Percentiles rank a stretch among this genome's conserved stretches.
Conservation (phyloP, 495 filamentous ascomycete species). For the Lasiosphaeria hispida region DNA sequence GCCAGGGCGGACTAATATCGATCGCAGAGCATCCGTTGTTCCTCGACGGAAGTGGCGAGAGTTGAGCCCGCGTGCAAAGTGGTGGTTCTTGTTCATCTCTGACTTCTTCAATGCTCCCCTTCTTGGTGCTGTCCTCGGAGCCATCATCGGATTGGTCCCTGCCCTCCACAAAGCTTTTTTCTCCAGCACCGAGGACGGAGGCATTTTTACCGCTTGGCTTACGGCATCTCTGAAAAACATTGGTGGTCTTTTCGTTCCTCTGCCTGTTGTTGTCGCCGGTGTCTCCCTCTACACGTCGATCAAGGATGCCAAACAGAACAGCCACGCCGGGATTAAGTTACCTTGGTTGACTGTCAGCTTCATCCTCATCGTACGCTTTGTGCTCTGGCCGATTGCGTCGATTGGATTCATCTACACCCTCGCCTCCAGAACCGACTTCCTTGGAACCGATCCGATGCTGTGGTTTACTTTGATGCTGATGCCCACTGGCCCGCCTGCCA, state of each 20-base stretch:
- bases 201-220: conserved; percentile 69
- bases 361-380: conserved; percentile 43
- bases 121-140: conserved; percentile 61
- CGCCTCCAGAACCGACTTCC: conserved; percentile 54
- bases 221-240: conserved; percentile 64
- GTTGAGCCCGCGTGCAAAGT: conserved; percentile 33
- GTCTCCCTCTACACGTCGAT: conserved; percentile 56
- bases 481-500: conserved; percentile 68
- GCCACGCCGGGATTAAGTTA: conserved; percentile 23
- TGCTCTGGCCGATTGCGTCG: conserved; percentile 36
- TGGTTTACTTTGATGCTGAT: conserved; percentile 80
- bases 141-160: conserved; percentile 61
- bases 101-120: conserved; percentile 64
- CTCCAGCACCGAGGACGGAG: conserved; percentile 58
- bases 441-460: conserved; percentile 65
- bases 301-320: conserved; percentile 39
- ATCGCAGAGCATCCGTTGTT: conserved; percentile 19
- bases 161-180: conserved; percentile 67
- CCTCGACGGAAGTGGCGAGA: conserved; percentile 26
- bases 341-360: conserved; percentile 52
- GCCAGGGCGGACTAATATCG: conserved; percentile 13
- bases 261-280: conserved; percentile 73
- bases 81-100: conserved; percentile 40
- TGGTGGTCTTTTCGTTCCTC: conserved; percentile 65
- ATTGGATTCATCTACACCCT: conserved; percentile 62